Evolutionary conservation across 805 yeast species (phyloP), one percentile per base, ranked within the genome.

Genomic region (Ogataea paradorogensis): DNA sequence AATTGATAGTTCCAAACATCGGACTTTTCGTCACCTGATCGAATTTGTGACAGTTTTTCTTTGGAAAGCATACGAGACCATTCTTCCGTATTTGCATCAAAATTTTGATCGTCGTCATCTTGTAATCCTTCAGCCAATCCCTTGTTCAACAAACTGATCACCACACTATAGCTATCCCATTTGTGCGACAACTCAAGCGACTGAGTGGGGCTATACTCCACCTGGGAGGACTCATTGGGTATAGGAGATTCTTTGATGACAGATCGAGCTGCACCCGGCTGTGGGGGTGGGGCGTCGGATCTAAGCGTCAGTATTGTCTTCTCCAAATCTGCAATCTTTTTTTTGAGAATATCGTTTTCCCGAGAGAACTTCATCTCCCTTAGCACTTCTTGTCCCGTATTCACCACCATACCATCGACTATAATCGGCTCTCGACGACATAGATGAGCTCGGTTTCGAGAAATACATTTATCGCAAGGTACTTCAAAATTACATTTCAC

Each of bases 401-500:
- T 58, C 21, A 56, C 45, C 10, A 63, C 31, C 22, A 58, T 29
- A 1, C 68, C 69, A 40, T 58, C 63, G 11, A 62, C 63, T 1
- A 64, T 48, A 2, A 63, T 54, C 1, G 62, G 59, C 42, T 65
- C 70, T 34, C 63, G 47, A 6, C 55, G 41, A 42, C 70, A 65
- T 13, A 54, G 29, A 40, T 55, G 59, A 3, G 55, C 65, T 30
- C 53, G 44, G 29, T 60, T 58, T 38, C 66, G 46, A 7, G 52
- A 49, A 11, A 63, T 59, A 43, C 80, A 71, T 11, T 64, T 61
- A 26, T 66, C 62, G 47, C 80, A 74, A 1, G 80, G 79, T 18
- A 58, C 58, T 22, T 61, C 62, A 13, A 73, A 70, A 49, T 74
- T 69, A 51, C 80, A 74, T 46, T 70, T 73, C 37, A 70, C 71